Evolutionary conservation across 2,329 filamentous ascomycete species (phyloP), one percentile per base, ranked within the genome.

Genomic region (Penicillium vulpinum): DNA sequence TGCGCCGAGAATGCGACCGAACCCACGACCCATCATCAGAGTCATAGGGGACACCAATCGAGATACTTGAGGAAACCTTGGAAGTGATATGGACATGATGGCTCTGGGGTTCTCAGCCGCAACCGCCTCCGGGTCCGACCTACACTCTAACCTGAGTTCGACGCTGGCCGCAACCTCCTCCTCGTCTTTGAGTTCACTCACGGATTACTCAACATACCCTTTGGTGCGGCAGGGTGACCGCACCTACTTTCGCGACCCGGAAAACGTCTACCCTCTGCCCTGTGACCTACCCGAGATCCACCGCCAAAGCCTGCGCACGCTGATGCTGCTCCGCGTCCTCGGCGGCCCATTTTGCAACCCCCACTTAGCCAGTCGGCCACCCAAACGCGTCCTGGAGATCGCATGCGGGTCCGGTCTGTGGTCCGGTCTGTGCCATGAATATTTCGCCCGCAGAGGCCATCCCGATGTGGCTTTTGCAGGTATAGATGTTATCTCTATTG

Each of bases 381-480:
- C 92, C 0, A 83, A 82, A 66, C 87, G 86, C 62, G 88, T 97
- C 28, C 81, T 97, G 24, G 93, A 97, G 70, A 77, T 97, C 33
- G 92, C 88, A 29, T 97, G 93, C 73, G 92, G 92, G 18, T 89
- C 89, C 21, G 93, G 86, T 24, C 90, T 95, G 70, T 97, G 92
- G 92, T 92, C 90, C 65, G 88, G 90, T 31, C 87, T 91, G 79
- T 95, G 91, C 72, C 89, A 96, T 73, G 85, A 90, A 35, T 89
- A 90, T 74, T 91, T 92, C 70, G 81, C 83, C 55, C 82, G 85
- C 47, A 80, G 84, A 54, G 91, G 91, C 15, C 83, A 89, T 68
- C 77, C 81, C 5, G 82, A 86, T 58, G 87, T 95, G 22, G 84
- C 85, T 5, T 96, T 95, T 70, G 90, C 88, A 0, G 92, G 92